phyloP scores from a whole-genome alignment of 768 basidiomycete genomes.

The Agrocybe pediades region DNA sequence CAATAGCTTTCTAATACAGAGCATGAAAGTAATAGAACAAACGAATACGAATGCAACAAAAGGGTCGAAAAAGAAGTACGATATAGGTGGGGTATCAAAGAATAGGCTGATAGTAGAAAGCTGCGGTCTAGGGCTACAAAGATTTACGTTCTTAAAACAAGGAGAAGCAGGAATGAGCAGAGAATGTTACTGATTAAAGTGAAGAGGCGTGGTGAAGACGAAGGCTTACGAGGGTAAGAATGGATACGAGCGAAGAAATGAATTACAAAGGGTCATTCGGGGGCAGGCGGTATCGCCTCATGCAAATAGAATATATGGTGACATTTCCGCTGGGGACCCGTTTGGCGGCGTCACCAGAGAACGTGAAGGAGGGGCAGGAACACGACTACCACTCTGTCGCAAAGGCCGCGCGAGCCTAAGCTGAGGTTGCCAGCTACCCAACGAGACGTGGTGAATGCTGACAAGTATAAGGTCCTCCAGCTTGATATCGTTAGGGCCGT shows the following conservation, averaged over 20 bases:
- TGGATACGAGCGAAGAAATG: not conserved
- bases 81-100: not conserved
- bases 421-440: constrained; percentile 84
- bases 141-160: not conserved
- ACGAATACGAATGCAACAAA: not conserved
- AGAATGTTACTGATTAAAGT: too few relatives aligned
- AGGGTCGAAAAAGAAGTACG: not conserved
- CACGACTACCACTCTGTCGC: constrained; percentile 7
- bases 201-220: not conserved
- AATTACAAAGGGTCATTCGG: not conserved
- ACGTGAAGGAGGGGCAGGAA: constrained; percentile 5
- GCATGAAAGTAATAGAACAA: too few relatives aligned
- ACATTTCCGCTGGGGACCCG: not conserved
- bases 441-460: constrained; percentile 80
- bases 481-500: constrained; percentile 48
- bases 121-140: constrained; percentile 2
- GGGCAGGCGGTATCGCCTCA: not conserved
- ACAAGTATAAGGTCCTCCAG: constrained; percentile 73
- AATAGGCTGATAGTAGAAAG: not conserved
- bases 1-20: too few relatives aligned
- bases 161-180: not conserved
- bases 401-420: constrained; percentile 54
- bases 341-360: constrained; percentile 11
- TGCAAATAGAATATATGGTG: not conserved
- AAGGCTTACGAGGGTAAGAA: not conserved